A percentile compares a stretch with the other conserved stretches of the same genome.
phyloP scores from a whole-genome alignment of 305 asterid species.

The Fraxinus platypoda region DNA sequence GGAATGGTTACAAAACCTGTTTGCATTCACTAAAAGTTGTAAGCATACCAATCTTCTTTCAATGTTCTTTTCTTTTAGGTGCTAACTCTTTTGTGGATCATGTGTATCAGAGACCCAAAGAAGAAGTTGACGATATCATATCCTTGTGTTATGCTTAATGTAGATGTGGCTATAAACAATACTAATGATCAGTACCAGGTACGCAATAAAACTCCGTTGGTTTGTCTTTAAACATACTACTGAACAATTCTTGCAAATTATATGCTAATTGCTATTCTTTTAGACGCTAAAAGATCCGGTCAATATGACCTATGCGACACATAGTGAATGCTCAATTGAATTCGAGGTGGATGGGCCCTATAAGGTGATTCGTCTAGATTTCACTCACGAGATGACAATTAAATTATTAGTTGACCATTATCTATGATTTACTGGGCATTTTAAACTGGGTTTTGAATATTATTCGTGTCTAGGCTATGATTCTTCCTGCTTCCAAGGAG shows the following conservation, averaged over 20 bases:
- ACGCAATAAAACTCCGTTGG: constrained; percentile 25
- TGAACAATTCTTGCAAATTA: constrained; percentile 17
- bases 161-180: constrained; percentile 95
- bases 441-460: constrained; percentile 15
- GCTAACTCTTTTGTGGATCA: constrained; percentile 32
- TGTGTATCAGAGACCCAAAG: constrained; percentile 61
- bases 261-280: constrained; percentile 32
- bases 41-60: constrained; percentile 22
- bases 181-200: constrained; percentile 99
- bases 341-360: constrained; percentile 99
- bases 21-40: constrained; percentile 22
- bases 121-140: constrained; percentile 92
- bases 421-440: constrained; percentile 28
- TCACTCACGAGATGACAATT: constrained; percentile 24
- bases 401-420: constrained; percentile 17
- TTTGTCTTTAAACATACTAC: constrained; percentile 26
- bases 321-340: constrained; percentile 98
- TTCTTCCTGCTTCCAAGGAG: constrained; percentile 98
- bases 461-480: constrained; percentile 75
- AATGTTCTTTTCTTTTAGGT: constrained; percentile 24
- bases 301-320: constrained; percentile 71
- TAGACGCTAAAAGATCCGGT: constrained; percentile 84
- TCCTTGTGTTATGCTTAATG: constrained; percentile 99
- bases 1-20: constrained; percentile 17
- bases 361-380: constrained; percentile 61